phyloP scores from a whole-genome alignment of 108 stramenopile species.

The Nannochloropsis oceanica region DNA sequence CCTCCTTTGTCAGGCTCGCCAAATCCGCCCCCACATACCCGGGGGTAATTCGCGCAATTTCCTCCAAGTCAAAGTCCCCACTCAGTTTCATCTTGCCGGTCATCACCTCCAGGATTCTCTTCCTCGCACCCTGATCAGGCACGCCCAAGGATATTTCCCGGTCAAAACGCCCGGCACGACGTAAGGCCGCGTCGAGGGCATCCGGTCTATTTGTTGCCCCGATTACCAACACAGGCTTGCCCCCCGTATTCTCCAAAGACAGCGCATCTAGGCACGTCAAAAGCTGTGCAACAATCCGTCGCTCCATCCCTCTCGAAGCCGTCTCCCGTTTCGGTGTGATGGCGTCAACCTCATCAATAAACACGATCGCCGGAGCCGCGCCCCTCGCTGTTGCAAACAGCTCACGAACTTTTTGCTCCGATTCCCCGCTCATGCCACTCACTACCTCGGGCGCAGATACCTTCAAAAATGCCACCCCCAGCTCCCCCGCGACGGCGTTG shows the following conservation, averaged over 20 bases:
- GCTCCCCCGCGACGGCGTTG: slow-evolving; percentile 61
- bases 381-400: slow-evolving; percentile 74
- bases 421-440: slow-evolving; percentile 82
- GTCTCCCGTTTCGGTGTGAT: slow-evolving; percentile 44
- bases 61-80: slow-evolving; percentile 59
- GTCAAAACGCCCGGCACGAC: slow-evolving; percentile 93
- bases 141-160: slow-evolving; percentile 86
- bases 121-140: slow-evolving; percentile 79
- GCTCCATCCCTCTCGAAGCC: slow-evolving; percentile 71
- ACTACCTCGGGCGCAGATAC: slow-evolving; percentile 92
- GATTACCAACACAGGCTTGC: slow-evolving; percentile 70
- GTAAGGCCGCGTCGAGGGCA: slow-evolving; percentile 77
- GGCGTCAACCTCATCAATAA: slow-evolving; percentile 48
- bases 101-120: slow-evolving; percentile 65
- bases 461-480: slow-evolving; percentile 49
- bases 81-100: slow-evolving; percentile 61
- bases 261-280: slow-evolving; percentile 77
- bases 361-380: slow-evolving; percentile 42
- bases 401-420: slow-evolving; percentile 68
- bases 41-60: slow-evolving; percentile 72
- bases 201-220: slow-evolving; percentile 95
- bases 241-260: slow-evolving; percentile 32
- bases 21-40: slow-evolving; percentile 97
- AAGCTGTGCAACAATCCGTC: slow-evolving; percentile 89
- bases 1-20: slow-evolving; percentile 82